Base-by-base conservation (phyloP, 2,329 filamentous ascomycete species). In the Sphaerulina vaccinii region DNA sequence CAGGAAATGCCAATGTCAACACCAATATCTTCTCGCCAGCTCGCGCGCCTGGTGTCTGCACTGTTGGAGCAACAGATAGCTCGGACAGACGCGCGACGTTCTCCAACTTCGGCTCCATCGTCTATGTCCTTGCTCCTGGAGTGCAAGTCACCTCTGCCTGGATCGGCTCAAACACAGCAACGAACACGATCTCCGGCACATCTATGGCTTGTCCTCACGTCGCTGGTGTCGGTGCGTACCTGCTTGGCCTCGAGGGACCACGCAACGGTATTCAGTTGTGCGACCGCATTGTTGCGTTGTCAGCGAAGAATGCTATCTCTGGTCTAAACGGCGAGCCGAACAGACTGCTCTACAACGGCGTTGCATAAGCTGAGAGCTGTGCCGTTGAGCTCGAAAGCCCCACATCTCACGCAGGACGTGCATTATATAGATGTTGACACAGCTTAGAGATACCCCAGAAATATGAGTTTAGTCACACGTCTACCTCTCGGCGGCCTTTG, bases 191-290 rank as follows among this genome's bases (percentile, higher is more conserved):
- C 61, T 78, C 73, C 13, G 83, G 83, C 27, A 86, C 83, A 5
- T 82, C 77, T 29, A 85, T 85, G 82, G 83, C 85, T 21, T 78
- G 79, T 32, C 85, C 85, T 1, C 84, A 87, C 65, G 77, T 88
- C 48, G 79, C 82, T 41, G 86, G 86, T 41, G 73, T 88, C 3
- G 83, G 82, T 11, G 84, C 83, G 23, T 88, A 88, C 69, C 71
- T 88, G 24, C 83, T 88, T 73, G 70, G 70, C n/a, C 67, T 79
- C 10, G 71, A 78, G 51, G 68, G 68, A 27, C 87, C 73, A 68
- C 70, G 19, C 66, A 78, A 13, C 70, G 77, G 51, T 66, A 66
- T 2, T 66, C 72, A 45, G 24, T 74, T 83, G 22, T 75, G 73
- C 61, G 42, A 65, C 47, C 75, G 75, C 60, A 74, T 83, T 58